Base-by-base conservation (phyloP, 2,329 filamentous ascomycete species). In the Cadophora gregata region DNA sequence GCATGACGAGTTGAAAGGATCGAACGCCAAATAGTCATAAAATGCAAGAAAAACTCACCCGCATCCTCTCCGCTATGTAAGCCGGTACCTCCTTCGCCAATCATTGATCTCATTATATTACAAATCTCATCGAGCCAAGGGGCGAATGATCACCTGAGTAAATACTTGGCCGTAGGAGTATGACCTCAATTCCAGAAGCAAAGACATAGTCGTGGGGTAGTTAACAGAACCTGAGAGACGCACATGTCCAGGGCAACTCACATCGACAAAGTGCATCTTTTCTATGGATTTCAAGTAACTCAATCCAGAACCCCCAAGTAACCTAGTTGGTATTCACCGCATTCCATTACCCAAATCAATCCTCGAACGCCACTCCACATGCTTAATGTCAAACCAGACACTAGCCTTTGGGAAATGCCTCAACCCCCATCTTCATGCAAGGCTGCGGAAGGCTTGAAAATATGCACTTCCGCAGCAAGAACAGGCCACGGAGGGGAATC, bases 381-480 rank as follows among this genome's bases (percentile, higher is more conserved):
- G 7, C 12, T 42, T 29, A 58, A 4, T 31, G n/a, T n/a, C 31
- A 19, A 58, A 25, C 27, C 36, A 29, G 24, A 24, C 53, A 56
- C 19, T n/a, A 36, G 31, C n/a, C 53, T 10, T 4, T 14, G 6
- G n/a, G 27, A 60, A 47, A 47, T 60, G 16, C 58, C 58, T 60
- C 42, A 45, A 47, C 38, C 58, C 42, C 42, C 25, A 60, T 47
- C n/a, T 3, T 48, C 55, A 58, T 47, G 38, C 58, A 21, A 47
- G 27, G 36, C 36, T 60, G 38, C 38, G 58, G 27, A 48, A 45
- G 25, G 58, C 16, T 5, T 48, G 24, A 47, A 60, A 60, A 27
- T 47, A 29, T 48, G 38, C 58, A 60, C 58, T 60, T 56, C 29
- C 21, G 48, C 9, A 33, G 16, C 31, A 6, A 9, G 10, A 10